phyloP scores from a whole-genome alignment of 2,329 filamentous ascomycete genomes.

The Penicillium verrucosum region DNA sequence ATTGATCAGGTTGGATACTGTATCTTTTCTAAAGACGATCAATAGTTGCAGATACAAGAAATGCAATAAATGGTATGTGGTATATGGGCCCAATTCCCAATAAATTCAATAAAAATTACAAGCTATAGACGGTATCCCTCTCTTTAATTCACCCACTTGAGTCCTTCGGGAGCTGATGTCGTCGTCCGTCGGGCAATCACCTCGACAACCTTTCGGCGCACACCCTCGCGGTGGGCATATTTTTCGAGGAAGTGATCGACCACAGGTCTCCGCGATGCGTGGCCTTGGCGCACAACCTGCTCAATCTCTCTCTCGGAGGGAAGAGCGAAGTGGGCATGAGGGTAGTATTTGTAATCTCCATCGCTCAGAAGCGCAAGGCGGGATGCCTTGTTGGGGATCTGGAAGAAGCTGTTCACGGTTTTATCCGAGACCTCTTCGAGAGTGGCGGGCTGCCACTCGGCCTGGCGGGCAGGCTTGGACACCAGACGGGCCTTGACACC shows the following conservation, averaged over 20 bases:
- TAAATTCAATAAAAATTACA: conserved; percentile 24
- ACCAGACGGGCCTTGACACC: conserved; percentile 82
- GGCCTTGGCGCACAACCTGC: conserved; percentile 41
- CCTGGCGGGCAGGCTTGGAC: conserved; percentile 62
- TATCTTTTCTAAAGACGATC: background rate
- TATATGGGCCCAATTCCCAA: conserved; percentile 13
- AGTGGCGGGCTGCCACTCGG: conserved; percentile 72
- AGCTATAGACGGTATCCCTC: conserved; percentile 12
- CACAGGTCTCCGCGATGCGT: conserved; percentile 56
- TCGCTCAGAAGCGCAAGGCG: conserved; percentile 61
- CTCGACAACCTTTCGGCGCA: conserved; percentile 65
- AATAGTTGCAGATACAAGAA: background rate
- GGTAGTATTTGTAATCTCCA: conserved; percentile 68
- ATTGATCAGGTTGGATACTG: background rate
- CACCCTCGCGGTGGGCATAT: conserved; percentile 64
- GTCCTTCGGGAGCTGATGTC: conserved; percentile 40
- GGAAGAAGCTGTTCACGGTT: conserved; percentile 69
- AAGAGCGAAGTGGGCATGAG: conserved; percentile 64
- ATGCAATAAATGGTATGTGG: conserved; percentile 1
- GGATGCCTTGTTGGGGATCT: conserved; percentile 43
- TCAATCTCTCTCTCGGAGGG: conserved; percentile 64
- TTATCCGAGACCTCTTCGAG: conserved; percentile 63
- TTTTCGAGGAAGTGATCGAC: conserved; percentile 60
- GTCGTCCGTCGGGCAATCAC: conserved; percentile 63
- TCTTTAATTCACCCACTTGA: conserved; percentile 28